Conservation (phyloP, 768 basidiomycete species). For the Cystofilobasidium macerans region DNA sequence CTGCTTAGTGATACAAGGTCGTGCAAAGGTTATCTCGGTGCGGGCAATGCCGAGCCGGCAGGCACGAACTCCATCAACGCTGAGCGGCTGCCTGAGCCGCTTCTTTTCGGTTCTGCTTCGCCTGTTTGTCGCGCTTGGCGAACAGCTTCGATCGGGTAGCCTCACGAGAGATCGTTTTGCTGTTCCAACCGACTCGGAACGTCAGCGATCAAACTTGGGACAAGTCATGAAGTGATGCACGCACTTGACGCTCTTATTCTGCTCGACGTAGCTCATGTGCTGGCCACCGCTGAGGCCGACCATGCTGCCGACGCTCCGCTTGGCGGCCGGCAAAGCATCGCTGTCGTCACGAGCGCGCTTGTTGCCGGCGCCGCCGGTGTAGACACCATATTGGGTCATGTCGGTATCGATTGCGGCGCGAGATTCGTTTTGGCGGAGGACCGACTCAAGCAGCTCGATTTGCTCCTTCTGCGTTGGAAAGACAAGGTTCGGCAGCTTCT, state of each 20-base stretch:
- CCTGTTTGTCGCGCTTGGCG: constrained; percentile 68
- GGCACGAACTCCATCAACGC: no score
- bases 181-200: constrained; percentile 9
- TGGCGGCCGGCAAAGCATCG: constrained; percentile 29
- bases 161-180: constrained; percentile 43
- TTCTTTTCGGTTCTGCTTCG: constrained; percentile 38
- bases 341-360: constrained; percentile 21
- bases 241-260: constrained; percentile 39
- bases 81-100: not conserved
- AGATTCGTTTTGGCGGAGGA: constrained; percentile 78
- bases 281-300: constrained; percentile 37
- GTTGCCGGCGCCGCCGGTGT: constrained; percentile 32
- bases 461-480: constrained; percentile 86
- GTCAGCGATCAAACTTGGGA: not conserved
- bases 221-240: constrained; percentile 20
- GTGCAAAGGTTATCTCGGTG: no score
- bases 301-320: constrained; percentile 36
- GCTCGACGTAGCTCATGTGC: constrained; percentile 39
- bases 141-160: constrained; percentile 63
- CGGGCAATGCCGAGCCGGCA: no score
- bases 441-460: constrained; percentile 88
- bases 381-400: constrained; percentile 56
- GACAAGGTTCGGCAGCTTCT: constrained; percentile 73
- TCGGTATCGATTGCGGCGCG: constrained; percentile 81
- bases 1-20: no score